Conservation (phyloP, 345 rosid genomes). For the Hibiscus trionum region DNA sequence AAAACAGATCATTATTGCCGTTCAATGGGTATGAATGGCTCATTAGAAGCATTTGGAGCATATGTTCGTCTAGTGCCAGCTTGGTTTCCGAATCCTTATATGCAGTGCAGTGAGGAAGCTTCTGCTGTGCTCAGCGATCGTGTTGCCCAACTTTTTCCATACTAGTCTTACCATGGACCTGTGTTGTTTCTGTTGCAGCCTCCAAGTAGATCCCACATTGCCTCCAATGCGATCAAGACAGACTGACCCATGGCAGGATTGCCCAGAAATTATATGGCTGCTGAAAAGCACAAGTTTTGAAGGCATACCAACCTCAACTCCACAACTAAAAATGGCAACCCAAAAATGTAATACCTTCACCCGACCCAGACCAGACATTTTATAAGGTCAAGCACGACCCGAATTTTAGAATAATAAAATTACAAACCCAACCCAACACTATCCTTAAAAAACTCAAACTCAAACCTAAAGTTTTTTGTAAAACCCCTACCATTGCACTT, state of each 20-base stretch:
- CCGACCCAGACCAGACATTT: too few relatives aligned
- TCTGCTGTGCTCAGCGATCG: constrained; percentile 53
- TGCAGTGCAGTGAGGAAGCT: constrained; percentile 20
- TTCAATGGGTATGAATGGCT: not conserved
- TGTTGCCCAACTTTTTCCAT: constrained; percentile 65
- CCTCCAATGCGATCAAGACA: constrained; percentile 47
- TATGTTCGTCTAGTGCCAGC: constrained; percentile 85
- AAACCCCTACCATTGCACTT: too few relatives aligned
- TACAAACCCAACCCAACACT: too few relatives aligned
- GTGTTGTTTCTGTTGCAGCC: constrained; percentile 11
- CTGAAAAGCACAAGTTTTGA: not conserved
- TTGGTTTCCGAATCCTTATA: constrained; percentile 76
- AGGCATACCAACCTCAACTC: not conserved
- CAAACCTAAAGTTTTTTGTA: too few relatives aligned
- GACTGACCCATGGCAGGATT: not conserved
- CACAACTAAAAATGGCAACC: too few relatives aligned
- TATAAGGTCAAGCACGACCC: too few relatives aligned
- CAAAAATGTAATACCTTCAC: too few relatives aligned
- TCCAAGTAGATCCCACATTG: constrained; percentile 63
- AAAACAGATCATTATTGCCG: too few relatives aligned
- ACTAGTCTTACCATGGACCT: constrained; percentile 82
- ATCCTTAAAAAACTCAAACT: too few relatives aligned
- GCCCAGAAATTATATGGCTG: not conserved
- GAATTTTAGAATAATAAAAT: too few relatives aligned
- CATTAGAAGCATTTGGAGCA: constrained; percentile 82